phyloP scores from a whole-genome alignment of 1,139 yeast genomes.

The Schwanniomyces etchellsii region DNA sequence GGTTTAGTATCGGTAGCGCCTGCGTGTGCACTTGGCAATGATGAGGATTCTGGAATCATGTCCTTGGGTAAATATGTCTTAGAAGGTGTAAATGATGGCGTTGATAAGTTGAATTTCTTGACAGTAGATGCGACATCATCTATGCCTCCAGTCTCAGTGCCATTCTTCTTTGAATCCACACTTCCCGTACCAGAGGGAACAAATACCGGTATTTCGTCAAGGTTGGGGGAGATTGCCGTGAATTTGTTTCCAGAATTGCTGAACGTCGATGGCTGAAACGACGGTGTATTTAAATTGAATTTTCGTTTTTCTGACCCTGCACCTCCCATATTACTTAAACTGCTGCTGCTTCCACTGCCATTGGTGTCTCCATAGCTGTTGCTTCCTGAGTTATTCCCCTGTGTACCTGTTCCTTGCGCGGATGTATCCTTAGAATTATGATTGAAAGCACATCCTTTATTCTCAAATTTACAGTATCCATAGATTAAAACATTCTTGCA shows the following conservation, averaged over 20 bases:
- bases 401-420: constrained; percentile 3
- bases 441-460: constrained; percentile 82
- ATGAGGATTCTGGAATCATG: constrained; percentile 2
- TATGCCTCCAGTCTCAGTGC: not conserved
- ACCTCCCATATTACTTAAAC: too few species aligned
- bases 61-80: constrained; percentile 6
- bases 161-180: constrained; percentile 2
- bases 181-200: constrained; percentile 34
- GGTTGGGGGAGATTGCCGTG: constrained; percentile 46
- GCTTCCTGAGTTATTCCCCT: constrained; percentile 2
- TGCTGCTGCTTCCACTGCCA: not conserved
- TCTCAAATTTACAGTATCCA: constrained; percentile 86
- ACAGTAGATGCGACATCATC: constrained; percentile 6
- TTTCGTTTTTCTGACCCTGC: constrained; percentile 25
- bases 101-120: constrained; percentile 28
- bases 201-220: constrained; percentile 53
- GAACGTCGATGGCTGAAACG: constrained; percentile 52
- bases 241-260: constrained; percentile 23
- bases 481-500: constrained; percentile 82
- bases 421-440: constrained; percentile 40
- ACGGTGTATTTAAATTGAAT: constrained; percentile 60
- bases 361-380: constrained; percentile 3
- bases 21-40: constrained; percentile 5
- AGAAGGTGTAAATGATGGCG: constrained; percentile 31
- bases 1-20: constrained; percentile 6